phyloP scores from a whole-genome alignment of 345 rosid species.

The Rhodamnia rubescens region DNA sequence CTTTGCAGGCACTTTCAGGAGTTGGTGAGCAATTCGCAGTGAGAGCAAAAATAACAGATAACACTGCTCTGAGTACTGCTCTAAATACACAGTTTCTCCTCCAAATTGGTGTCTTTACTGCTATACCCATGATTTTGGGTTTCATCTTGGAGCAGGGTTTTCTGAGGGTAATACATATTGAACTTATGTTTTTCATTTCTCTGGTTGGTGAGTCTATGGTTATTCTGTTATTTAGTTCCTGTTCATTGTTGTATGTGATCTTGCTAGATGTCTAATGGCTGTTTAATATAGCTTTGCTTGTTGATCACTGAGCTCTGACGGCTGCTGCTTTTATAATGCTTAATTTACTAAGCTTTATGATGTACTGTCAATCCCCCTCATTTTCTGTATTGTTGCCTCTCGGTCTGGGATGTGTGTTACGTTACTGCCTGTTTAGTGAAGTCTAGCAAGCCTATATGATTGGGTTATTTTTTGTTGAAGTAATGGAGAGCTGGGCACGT shows the following conservation, averaged over 20 bases:
- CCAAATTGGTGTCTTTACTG: conserved; percentile 92
- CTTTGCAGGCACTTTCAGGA: conserved; percentile 83
- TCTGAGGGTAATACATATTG: conserved; percentile 29
- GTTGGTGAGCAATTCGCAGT: conserved; percentile 56
- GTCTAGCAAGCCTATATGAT: background rate
- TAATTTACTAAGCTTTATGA: background rate
- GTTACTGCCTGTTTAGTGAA: background rate
- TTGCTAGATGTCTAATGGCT: background rate
- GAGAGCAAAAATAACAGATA: conserved; percentile 45
- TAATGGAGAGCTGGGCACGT: background rate
- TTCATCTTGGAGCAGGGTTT: conserved; percentile 61
- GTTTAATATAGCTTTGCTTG: background rate
- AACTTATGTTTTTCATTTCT: background rate
- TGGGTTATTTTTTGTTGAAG: background rate
- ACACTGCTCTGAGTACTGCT: conserved; percentile 73
- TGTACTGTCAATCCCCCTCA: background rate
- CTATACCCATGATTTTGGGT: conserved; percentile 95
- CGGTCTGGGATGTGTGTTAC: background rate
- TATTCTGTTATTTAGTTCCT: background rate
- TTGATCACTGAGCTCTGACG: background rate
- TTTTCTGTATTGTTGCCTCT: background rate
- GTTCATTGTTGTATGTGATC: background rate
- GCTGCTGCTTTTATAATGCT: background rate
- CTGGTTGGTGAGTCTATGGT: background rate
- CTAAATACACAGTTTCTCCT: conserved; percentile 89